Evolutionary conservation across 176 grass and related monocot genomes (phyloP).

Genomic region (Oryza rufipogon): DNA sequence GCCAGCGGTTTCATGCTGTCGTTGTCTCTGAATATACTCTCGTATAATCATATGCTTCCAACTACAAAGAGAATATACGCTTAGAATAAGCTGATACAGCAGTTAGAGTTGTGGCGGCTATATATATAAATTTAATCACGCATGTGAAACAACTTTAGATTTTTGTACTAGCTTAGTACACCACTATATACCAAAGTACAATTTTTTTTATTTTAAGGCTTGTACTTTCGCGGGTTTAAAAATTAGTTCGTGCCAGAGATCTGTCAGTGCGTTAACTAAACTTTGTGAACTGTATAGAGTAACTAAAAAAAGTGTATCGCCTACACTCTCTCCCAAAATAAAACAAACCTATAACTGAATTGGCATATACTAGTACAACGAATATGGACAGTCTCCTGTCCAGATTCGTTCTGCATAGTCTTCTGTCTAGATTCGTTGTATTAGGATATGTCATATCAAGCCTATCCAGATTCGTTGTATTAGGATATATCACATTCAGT

Average conservation of each 20-base stretch:
- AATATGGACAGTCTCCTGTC: too few relatives aligned
- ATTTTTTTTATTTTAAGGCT: background rate
- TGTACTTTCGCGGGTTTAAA: constrained; percentile 22
- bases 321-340: background rate
- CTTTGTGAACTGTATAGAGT: background rate
- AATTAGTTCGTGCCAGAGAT: constrained; percentile 12
- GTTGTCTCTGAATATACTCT: constrained; percentile 1
- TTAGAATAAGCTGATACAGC: background rate
- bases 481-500: too few relatives aligned
- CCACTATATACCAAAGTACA: background rate
- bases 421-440: too few relatives aligned
- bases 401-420: too few relatives aligned
- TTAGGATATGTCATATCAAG: too few relatives aligned
- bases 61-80: background rate
- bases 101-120: background rate
- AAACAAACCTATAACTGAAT: too few relatives aligned
- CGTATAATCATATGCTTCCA: background rate
- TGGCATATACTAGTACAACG: too few relatives aligned
- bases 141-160: background rate
- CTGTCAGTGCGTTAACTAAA: background rate
- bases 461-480: too few relatives aligned
- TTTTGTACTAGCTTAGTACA: background rate
- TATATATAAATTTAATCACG: background rate
- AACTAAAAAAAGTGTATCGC: background rate
- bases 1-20: background rate